These are phyloP conservation scores for Schizochytrium sp. DNA, from an alignment of 108 stramenopile species.

Conservation along the genomic window DNA sequence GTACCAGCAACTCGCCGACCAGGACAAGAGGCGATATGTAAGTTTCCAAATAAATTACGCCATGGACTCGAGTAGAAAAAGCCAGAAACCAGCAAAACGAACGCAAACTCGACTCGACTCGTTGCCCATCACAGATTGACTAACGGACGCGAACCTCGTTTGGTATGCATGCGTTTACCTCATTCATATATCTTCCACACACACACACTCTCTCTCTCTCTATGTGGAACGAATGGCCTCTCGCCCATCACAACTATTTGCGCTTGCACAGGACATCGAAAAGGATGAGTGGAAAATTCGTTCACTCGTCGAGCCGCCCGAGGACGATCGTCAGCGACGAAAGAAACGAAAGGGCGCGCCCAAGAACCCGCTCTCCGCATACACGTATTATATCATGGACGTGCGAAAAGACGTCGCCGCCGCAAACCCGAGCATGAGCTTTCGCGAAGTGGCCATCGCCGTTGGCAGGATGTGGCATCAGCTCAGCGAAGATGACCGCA, in stretches of 20 bases:
- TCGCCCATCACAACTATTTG: neutral
- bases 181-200: too few species aligned
- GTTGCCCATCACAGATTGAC: too few species aligned
- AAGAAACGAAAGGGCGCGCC: slow-evolving; percentile 11
- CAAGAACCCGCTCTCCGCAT: slow-evolving; percentile 1
- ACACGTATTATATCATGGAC: slow-evolving; percentile 6
- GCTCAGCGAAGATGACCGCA: neutral
- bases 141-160: too few species aligned
- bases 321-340: neutral
- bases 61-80: too few species aligned
- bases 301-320: neutral
- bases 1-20: neutral
- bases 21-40: slow-evolving; percentile 1
- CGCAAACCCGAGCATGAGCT: neutral
- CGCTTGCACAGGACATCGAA: neutral
- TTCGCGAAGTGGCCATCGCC: neutral
- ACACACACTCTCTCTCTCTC: too few species aligned
- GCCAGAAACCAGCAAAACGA: too few species aligned
- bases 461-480: neutral
- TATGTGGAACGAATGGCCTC: too few species aligned
- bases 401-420: neutral
- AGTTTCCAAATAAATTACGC: neutral
- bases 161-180: too few species aligned
- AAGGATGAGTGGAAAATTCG: slow-evolving; percentile 4
- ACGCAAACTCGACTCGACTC: too few species aligned